Evolutionary conservation across 441 rosid species (phyloP), one percentile per base, ranked within the genome.

Genomic region (Gossypium schwendimanii): DNA sequence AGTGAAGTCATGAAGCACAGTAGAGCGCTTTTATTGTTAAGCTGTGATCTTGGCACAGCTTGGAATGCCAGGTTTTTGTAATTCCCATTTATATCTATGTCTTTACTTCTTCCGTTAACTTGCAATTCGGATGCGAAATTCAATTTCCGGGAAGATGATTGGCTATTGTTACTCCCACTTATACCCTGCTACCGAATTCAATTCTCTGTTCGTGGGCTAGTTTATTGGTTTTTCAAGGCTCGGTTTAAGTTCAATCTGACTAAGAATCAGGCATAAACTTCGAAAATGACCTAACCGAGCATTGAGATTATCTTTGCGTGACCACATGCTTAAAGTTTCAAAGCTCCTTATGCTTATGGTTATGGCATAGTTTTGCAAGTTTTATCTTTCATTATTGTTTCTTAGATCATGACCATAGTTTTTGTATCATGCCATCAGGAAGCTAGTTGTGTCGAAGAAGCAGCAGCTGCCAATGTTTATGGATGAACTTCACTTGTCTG

Each of bases 11-110:
- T 89, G 97, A 88, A 79, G 82, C 97, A 90, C 78, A 88, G 98
- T 78, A 87, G 75, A 79, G 87, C 93, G 3, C 60, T 93, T 78
- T 71, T 95, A 79, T 74, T 95, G 85, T 82, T 93, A 47, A 93
- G 97, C 83, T 84, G 89, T 71, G 98, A 95, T 81, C 93, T 86
- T 39, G 88, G 80, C 50, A 91, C 95, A 63, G 97, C 97, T 3
- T 95, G 99, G 98, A 95, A 90, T 78, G 83, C 91, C 26, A 90
- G 99, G 99, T 93, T 76, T 66, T 64, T 62, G 7, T 44, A 26
- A 39, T 28, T 74, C 68, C 11, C 17, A 59, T 21, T 47, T 70
- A 3, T 33, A 23, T 14, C 41, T 73, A 18, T 50, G n/a, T 4
- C 28, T 53, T 63, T 57, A 39, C 49, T 23, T 73, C 63, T 73